Evolutionary conservation across 2,329 filamentous ascomycete genomes (phyloP).

Genomic region (Exserohilum rostratum): DNA sequence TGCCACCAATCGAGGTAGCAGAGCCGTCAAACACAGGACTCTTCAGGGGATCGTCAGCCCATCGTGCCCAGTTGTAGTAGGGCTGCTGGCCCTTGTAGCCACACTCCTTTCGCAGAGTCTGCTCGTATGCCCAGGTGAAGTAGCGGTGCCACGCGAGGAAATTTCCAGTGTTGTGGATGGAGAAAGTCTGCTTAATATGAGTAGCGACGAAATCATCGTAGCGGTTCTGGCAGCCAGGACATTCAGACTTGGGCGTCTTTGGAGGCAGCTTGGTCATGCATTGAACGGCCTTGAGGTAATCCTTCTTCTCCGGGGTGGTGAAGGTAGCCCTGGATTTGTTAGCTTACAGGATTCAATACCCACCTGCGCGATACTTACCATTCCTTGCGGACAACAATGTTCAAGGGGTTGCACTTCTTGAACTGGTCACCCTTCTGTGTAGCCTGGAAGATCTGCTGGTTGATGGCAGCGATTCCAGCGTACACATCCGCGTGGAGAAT

Average conservation of each 20-base stretch:
- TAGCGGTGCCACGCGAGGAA: conserved; percentile 38
- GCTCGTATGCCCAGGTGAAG: conserved; percentile 38
- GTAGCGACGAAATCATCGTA: conserved; percentile 42
- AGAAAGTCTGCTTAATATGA: conserved; percentile 39
- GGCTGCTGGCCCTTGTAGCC: conserved; percentile 39
- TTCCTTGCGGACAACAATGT: conserved; percentile 51
- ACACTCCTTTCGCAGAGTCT: conserved; percentile 37
- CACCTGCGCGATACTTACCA: conserved; percentile 41
- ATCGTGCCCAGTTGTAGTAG: conserved; percentile 41
- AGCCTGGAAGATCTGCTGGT: conserved; percentile 36
- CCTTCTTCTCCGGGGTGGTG: conserved; percentile 31
- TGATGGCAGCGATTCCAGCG: conserved; percentile 30
- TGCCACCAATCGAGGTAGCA: conserved; percentile 53
- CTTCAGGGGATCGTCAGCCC: conserved; percentile 39
- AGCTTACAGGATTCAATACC: neutral
- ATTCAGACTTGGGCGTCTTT: conserved; percentile 32
- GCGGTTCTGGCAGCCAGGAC: conserved; percentile 36
- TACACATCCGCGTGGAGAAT: conserved; percentile 30
- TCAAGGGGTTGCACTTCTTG: conserved; percentile 47
- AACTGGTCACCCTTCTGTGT: conserved; percentile 26
- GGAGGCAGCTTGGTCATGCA: conserved; percentile 34
- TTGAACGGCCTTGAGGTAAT: conserved; percentile 40
- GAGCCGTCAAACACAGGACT: conserved; percentile 63
- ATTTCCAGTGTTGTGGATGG: conserved; percentile 37
- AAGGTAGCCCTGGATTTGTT: conserved; percentile 30